A percentile compares a stretch with the other conserved stretches of the same genome.
These are phyloP conservation scores for Mariannaea sp. DNA, from an alignment of 2,329 filamentous ascomycete species.

Conservation along the genomic window DNA sequence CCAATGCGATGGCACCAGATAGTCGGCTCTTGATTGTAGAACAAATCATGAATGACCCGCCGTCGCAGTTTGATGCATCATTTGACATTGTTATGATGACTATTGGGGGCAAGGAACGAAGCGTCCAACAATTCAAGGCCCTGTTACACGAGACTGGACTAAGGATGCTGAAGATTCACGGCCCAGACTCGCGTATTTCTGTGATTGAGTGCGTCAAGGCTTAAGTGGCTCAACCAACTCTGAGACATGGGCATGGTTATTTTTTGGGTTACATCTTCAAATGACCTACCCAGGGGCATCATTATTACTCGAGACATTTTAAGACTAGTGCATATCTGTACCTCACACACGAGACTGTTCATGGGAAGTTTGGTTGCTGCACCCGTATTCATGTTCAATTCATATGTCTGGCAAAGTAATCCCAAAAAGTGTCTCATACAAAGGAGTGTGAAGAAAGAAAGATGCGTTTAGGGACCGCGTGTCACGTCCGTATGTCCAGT, in stretches of 20 bases:
- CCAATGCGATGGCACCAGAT: slow-evolving; percentile 38
- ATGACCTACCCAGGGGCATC: neutral
- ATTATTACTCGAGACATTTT: neutral
- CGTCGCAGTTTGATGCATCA: slow-evolving; percentile 30
- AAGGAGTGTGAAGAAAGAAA: slow-evolving; percentile 12
- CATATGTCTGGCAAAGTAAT: slow-evolving; percentile 1
- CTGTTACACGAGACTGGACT: slow-evolving; percentile 36
- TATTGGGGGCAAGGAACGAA: slow-evolving; percentile 43
- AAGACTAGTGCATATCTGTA: neutral
- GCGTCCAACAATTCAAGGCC: slow-evolving; percentile 32
- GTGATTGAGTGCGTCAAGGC: slow-evolving; percentile 29
- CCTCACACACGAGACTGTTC: neutral
- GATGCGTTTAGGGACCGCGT: neutral
- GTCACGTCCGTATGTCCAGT: slow-evolving; percentile 1
- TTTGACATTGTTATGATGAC: slow-evolving; percentile 42
- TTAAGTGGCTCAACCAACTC: neutral
- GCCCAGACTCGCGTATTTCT: slow-evolving; percentile 15
- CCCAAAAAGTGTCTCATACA: slow-evolving; percentile 14
- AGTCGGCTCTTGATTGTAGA: slow-evolving; percentile 44
- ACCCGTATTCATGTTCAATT: slow-evolving; percentile 1
- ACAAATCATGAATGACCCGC: slow-evolving; percentile 37
- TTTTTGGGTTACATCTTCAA: neutral
- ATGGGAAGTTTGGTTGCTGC: neutral
- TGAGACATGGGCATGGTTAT: no score
- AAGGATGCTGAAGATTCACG: slow-evolving; percentile 31